These are phyloP conservation scores for Sporothrix humicola DNA, from an alignment of 2,329 filamentous ascomycete genomes.

Conservation along the genomic window DNA sequence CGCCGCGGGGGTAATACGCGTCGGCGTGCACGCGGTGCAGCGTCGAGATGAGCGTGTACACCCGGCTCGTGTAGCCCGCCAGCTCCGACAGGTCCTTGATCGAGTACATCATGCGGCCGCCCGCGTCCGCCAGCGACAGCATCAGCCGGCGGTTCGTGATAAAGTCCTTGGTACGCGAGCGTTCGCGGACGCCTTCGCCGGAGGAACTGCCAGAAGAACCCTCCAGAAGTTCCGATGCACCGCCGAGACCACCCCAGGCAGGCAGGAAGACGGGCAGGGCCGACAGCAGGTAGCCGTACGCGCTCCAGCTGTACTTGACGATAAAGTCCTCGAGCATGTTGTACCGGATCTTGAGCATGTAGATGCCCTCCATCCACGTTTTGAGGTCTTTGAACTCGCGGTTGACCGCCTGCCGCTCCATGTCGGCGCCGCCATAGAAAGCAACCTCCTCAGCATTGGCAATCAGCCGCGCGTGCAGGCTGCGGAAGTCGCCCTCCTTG, in stretches of 20 bases:
- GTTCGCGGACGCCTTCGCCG: slow-evolving; percentile 65
- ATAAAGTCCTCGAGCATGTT: slow-evolving; percentile 99
- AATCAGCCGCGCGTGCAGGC: slow-evolving; percentile 86
- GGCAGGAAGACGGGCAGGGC: slow-evolving; percentile 93
- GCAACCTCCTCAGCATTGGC: slow-evolving; percentile 97
- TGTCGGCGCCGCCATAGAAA: slow-evolving; percentile 94
- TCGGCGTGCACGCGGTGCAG: slow-evolving; percentile 91
- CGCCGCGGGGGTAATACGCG: slow-evolving; percentile 69
- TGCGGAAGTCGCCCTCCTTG: slow-evolving; percentile 93
- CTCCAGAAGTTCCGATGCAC: slow-evolving; percentile 68
- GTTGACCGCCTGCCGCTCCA: slow-evolving; percentile 91
- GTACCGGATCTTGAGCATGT: slow-evolving; percentile 96
- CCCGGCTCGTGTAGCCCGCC: slow-evolving; percentile 92
- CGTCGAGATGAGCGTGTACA: slow-evolving; percentile 94
- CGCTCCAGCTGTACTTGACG: slow-evolving; percentile 97
- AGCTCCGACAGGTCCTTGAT: slow-evolving; percentile 98
- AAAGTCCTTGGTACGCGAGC: slow-evolving; percentile 94
- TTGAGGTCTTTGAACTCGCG: slow-evolving; percentile 91
- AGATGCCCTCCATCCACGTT: slow-evolving; percentile 97
- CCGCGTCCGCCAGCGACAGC: slow-evolving; percentile 94
- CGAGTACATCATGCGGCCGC: slow-evolving; percentile 98
- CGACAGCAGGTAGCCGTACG: slow-evolving; percentile 92
- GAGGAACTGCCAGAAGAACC: background rate
- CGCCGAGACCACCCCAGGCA: slow-evolving; percentile 86
- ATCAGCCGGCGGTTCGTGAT: slow-evolving; percentile 99